These are phyloP conservation scores for Clonostachys rhizophaga DNA, from an alignment of 2,329 filamentous ascomycete species.

Conservation along the genomic window DNA sequence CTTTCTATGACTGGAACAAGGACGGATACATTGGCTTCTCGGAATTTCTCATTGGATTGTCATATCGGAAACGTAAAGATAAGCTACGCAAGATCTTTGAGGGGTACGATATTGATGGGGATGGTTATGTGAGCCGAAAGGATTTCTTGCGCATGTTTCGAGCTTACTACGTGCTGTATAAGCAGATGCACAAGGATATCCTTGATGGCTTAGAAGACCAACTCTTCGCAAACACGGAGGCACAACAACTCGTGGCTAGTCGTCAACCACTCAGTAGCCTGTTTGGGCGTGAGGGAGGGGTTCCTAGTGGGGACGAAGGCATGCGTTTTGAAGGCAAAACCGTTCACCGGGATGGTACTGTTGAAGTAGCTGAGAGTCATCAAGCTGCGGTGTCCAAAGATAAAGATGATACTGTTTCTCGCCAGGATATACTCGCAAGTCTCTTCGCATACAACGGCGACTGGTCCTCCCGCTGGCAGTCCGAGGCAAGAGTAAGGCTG, in stretches of 20 bases:
- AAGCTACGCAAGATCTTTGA: constrained; percentile 73
- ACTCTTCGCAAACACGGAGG: constrained; percentile 68
- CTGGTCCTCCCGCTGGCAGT: constrained; percentile 1
- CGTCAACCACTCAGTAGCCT: constrained; percentile 71
- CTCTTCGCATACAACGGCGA: constrained; percentile 37
- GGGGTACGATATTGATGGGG: constrained; percentile 85
- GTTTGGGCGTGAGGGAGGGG: constrained; percentile 68
- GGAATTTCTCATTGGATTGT: constrained; percentile 83
- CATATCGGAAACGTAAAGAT: constrained; percentile 63
- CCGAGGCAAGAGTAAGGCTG: not conserved
- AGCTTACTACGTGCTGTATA: constrained; percentile 87
- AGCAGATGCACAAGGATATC: constrained; percentile 83
- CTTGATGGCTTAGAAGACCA: constrained; percentile 75
- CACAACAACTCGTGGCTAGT: constrained; percentile 70
- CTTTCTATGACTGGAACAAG: constrained; percentile 88
- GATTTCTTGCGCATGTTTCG: constrained; percentile 91
- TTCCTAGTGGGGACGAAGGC: constrained; percentile 57
- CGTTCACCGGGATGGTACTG: constrained; percentile 56
- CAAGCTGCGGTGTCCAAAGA: too few species aligned
- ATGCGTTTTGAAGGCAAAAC: constrained; percentile 61
- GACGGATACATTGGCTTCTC: constrained; percentile 89
- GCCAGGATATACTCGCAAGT: constrained; percentile 55
- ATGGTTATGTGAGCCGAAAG: constrained; percentile 78
- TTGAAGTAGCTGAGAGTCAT: constrained; percentile 47
- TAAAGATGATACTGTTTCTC: constrained; percentile 52